Base-by-base conservation (phyloP, 2,329 filamentous ascomycete genomes). In the Alternaria brassicicola region DNA sequence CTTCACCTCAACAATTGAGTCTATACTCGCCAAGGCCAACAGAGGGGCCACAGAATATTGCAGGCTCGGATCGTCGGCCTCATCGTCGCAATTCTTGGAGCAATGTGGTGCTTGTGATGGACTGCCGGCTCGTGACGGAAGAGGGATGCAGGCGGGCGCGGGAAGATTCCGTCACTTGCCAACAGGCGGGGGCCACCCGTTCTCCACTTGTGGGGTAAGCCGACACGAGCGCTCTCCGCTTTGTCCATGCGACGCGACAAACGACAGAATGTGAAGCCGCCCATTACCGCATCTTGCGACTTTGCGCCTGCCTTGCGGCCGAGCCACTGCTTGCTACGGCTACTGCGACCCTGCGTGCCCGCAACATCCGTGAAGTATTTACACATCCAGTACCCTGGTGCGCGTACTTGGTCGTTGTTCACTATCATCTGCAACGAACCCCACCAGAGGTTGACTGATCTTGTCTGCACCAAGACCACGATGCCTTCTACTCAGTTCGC, bases 401-500 rank as follows among this genome's bases (percentile, higher is more conserved):
- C 35, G 38, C 45, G 30, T 12, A 26, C 46, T 64, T 13, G 65
- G 67, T n/a, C 70, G 64, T 52, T 69, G 63, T 55, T n/a, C 49
- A 15, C 43, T 72, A n/a, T 63, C 62, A n/a, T 61, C 72, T 54
- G 76, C 67, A 21, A 65, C 52, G 52, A 68, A 33, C 73, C 72
- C 60, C 64, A 73, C 19, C 67, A 69, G 45, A 57, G 71, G 53
- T 70, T 69, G 59, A 52, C 59, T 50, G 70, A 72, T 31, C 35
- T 12, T 30, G 7, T 41, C 3, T 19, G 68, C 55, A 64, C 55
- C n/a, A 64, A 69, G 57, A 64, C 48, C 74, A 78, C 62, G 39
- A 90, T 90, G 88, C 88, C 88, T 64, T 82, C 84, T 70, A 89
- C 87, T 30, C 78, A 84, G 15, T 90, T 90, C 79, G 81, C 76